Evolutionary conservation across 495 filamentous ascomycete species (phyloP).

Genomic region (Aspergillus affinis): DNA sequence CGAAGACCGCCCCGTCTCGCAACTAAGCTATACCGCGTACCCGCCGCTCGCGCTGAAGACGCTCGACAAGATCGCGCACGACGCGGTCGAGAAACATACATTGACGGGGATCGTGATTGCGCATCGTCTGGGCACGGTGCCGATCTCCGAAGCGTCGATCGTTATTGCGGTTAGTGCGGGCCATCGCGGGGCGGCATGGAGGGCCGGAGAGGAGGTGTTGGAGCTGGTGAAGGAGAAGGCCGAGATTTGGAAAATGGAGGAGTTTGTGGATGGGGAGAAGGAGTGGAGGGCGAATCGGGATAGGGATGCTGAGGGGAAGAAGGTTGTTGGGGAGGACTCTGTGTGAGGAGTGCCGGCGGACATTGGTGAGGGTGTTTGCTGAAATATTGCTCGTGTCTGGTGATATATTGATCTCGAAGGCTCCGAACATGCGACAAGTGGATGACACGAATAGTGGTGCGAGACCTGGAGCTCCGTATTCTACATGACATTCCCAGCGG

Average conservation of each 20-base stretch:
- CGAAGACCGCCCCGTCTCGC: slow-evolving; percentile 66
- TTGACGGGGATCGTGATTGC: slow-evolving; percentile 73
- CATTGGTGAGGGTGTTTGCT: neutral
- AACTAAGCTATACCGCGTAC: slow-evolving; percentile 85
- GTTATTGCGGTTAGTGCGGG: slow-evolving; percentile 82
- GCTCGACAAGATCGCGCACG: slow-evolving; percentile 64
- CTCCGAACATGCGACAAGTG: neutral
- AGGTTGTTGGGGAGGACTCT: neutral
- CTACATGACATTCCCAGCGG: neutral
- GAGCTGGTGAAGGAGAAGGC: slow-evolving; percentile 81
- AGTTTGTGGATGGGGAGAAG: slow-evolving; percentile 76
- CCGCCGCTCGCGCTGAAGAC: slow-evolving; percentile 71
- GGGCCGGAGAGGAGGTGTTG: slow-evolving; percentile 83
- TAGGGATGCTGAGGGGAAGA: slow-evolving; percentile 51
- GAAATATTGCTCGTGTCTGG: neutral
- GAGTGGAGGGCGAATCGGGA: slow-evolving; percentile 94
- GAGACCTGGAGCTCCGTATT: neutral
- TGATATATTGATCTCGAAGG: neutral
- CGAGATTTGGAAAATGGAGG: slow-evolving; percentile 96
- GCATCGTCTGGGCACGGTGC: slow-evolving; percentile 84
- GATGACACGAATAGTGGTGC: neutral
- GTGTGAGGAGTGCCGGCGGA: neutral
- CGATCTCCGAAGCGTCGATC: slow-evolving; percentile 88
- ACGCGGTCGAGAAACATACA: slow-evolving; percentile 55
- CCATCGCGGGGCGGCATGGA: slow-evolving; percentile 88